Evolutionary conservation across 257 asterid species (phyloP).

Genomic region (Solanum appendiculatum): DNA sequence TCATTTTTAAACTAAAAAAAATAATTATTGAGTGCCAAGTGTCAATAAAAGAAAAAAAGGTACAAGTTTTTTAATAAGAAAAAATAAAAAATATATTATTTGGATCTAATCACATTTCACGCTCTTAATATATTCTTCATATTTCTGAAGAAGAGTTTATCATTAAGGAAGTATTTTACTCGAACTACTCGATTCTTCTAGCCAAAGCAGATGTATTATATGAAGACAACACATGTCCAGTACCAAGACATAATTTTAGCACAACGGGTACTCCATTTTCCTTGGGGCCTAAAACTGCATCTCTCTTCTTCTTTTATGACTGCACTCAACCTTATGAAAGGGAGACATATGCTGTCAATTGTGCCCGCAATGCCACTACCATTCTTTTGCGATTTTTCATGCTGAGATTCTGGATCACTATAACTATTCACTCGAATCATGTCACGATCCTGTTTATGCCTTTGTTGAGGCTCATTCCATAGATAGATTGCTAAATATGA

Average conservation of each 20-base stretch:
- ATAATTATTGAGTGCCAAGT: background rate
- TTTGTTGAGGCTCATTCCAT: background rate
- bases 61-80: background rate
- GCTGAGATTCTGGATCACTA: slow-evolving; percentile 17
- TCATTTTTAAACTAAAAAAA: too few relatives aligned
- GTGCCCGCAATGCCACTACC: slow-evolving; percentile 27
- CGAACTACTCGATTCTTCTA: slow-evolving; percentile 20
- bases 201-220: background rate
- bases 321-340: slow-evolving; percentile 25
- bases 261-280: slow-evolving; percentile 25
- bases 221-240: background rate
- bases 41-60: background rate
- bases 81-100: too few relatives aligned
- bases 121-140: background rate
- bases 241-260: background rate
- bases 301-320: slow-evolving; percentile 31
- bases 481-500: slow-evolving; percentile 12
- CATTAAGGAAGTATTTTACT: slow-evolving; percentile 22
- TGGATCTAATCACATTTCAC: background rate
- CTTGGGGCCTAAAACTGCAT: slow-evolving; percentile 33
- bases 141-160: slow-evolving; percentile 30
- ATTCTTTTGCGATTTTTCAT: slow-evolving; percentile 47
- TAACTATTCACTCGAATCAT: slow-evolving; percentile 28
- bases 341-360: slow-evolving; percentile 27
- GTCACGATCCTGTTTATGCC: slow-evolving; percentile 26